Percentiles rank a stretch among this genome's conserved stretches.
Evolutionary conservation across 768 basidiomycete species (phyloP).

Genomic region (Leccinum subtestaceum): DNA sequence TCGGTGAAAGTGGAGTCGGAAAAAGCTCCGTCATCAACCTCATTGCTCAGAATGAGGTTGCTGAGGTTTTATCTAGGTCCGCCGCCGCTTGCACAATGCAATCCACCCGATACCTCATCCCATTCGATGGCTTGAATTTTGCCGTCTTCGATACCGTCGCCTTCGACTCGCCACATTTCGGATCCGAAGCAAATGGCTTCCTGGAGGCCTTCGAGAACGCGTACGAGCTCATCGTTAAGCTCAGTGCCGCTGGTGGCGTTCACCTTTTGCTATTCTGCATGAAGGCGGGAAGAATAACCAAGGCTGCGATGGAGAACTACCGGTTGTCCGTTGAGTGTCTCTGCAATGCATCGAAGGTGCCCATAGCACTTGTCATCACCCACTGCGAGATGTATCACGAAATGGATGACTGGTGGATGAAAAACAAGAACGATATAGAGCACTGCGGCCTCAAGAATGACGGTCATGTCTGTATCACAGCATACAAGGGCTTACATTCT

Average conservation of each 20-base stretch:
- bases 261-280: slow-evolving; percentile 43
- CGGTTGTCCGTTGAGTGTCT: slow-evolving; percentile 40
- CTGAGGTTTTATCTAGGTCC: slow-evolving; percentile 23
- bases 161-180: slow-evolving; percentile 17
- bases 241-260: slow-evolving; percentile 34
- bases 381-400: slow-evolving; percentile 33
- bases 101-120: slow-evolving; percentile 24
- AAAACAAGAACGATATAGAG: slow-evolving; percentile 23
- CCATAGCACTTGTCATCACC: slow-evolving; percentile 38
- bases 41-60: slow-evolving; percentile 18
- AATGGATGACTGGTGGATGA: slow-evolving; percentile 35
- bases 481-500: no score
- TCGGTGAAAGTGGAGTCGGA: no score
- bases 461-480: slow-evolving; percentile 31
- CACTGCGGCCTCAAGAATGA: slow-evolving; percentile 23
- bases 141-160: slow-evolving; percentile 35
- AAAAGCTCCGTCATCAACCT: no score
- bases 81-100: slow-evolving; percentile 32
- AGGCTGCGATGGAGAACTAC: slow-evolving; percentile 34
- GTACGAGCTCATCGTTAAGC: slow-evolving; percentile 30
- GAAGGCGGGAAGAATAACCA: slow-evolving; percentile 35
- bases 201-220: slow-evolving; percentile 27
- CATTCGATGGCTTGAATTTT: slow-evolving; percentile 21
- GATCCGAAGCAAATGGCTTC: slow-evolving; percentile 26
- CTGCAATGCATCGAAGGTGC: slow-evolving; percentile 34